Percentiles rank a stretch among this genome's conserved stretches.
phyloP scores from a whole-genome alignment of 345 rosid genomes.

The Psidium guajava region DNA sequence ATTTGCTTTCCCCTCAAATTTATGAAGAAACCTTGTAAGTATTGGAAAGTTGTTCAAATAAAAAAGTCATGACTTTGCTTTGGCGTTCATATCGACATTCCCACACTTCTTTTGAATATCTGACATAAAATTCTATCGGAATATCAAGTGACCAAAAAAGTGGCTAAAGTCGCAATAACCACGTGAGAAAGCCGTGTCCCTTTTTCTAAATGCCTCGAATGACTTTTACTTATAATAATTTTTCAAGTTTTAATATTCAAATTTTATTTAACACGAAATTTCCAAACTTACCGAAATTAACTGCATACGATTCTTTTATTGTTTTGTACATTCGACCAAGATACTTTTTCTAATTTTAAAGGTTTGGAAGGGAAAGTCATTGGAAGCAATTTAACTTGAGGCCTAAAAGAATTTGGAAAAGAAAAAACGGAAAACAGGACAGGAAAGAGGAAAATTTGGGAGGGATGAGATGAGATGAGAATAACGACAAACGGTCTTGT shows the following conservation, averaged over 20 bases:
- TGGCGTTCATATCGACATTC: neutral
- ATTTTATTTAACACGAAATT: neutral
- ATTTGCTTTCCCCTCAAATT: neutral
- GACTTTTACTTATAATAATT: neutral
- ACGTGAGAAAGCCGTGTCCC: fast-evolving
- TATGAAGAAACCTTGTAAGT: neutral
- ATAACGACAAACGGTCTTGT: neutral
- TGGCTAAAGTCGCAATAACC: too few relatives aligned
- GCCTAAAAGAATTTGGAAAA: neutral
- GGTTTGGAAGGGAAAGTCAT: neutral
- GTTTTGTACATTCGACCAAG: neutral
- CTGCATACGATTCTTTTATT: neutral
- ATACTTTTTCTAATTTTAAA: fast-evolving
- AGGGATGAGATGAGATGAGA: neutral
- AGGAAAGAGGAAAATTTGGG: neutral
- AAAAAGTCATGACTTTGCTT: too few relatives aligned
- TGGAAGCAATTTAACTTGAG: neutral
- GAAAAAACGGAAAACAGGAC: too few relatives aligned
- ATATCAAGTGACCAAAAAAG: neutral
- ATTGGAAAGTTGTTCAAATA: too few relatives aligned
- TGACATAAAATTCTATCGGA: too few relatives aligned
- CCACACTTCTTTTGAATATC: neutral
- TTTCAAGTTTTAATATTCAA: neutral
- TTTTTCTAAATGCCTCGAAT: neutral
- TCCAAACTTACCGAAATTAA: neutral